Evolutionary conservation across 2,329 filamentous ascomycete species (phyloP).

Genomic region (Verruconis gallopava): DNA sequence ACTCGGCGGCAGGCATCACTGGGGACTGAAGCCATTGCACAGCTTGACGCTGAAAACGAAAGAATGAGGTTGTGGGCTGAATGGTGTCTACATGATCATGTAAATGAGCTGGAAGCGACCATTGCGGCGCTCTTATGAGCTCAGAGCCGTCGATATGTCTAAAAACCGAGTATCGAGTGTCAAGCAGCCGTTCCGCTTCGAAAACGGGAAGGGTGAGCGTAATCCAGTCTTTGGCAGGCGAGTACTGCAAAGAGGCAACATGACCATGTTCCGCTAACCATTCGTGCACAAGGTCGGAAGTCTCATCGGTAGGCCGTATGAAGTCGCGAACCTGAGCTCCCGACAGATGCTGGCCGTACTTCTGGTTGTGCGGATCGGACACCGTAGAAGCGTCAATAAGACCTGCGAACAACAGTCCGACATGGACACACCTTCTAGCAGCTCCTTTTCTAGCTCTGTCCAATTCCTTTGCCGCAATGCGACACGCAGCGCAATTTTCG

Average conservation of each 20-base stretch:
- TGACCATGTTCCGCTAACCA: constrained; percentile 47
- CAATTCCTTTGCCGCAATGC: constrained; percentile 46
- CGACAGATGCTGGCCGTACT: constrained; percentile 50
- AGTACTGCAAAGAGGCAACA: constrained; percentile 31
- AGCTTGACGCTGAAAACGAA: too few relatives aligned
- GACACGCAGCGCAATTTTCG: constrained; percentile 42
- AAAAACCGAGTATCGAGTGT: constrained; percentile 37
- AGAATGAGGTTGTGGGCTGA: constrained; percentile 49
- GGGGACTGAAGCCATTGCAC: too few relatives aligned
- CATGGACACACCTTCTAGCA: constrained; percentile 30
- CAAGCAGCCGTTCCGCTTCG: constrained; percentile 39
- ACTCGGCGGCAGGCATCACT: too few relatives aligned
- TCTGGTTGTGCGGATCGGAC: constrained; percentile 45
- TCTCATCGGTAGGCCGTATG: constrained; percentile 39
- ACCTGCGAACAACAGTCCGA: neutral
- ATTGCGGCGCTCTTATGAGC: constrained; percentile 40
- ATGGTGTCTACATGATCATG: constrained; percentile 47
- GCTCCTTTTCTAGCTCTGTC: constrained; percentile 41
- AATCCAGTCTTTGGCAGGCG: constrained; percentile 45
- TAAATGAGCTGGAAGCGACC: constrained; percentile 46
- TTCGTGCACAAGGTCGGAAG: constrained; percentile 35
- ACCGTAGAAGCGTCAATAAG: constrained; percentile 25
- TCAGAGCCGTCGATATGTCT: constrained; percentile 42
- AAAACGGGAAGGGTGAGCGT: constrained; percentile 39
- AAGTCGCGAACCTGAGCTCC: constrained; percentile 45